Conservation (phyloP, 1,284 basidiomycete species). For the Ceratobasidium sp. region DNA sequence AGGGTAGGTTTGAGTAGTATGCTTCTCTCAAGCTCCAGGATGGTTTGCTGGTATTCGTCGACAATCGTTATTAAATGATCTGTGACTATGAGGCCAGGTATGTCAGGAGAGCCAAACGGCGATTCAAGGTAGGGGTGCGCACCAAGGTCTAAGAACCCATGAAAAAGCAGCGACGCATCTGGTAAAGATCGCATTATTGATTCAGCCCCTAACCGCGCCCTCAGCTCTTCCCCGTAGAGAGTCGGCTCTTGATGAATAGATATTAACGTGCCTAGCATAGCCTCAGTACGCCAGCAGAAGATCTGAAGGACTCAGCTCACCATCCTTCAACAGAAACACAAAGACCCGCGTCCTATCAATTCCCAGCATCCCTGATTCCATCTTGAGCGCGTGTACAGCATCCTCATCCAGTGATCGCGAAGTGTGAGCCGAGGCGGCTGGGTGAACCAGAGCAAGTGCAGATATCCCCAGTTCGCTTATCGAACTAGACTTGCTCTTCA, state of each 20-base stretch:
- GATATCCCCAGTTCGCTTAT: constrained; percentile 24
- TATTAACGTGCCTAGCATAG: constrained; percentile 8
- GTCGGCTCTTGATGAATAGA: constrained; percentile 20
- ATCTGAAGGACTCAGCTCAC: constrained; percentile 1
- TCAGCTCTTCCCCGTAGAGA: constrained; percentile 13
- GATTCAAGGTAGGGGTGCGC: not conserved
- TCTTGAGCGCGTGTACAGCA: constrained; percentile 18
- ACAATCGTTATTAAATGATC: constrained; percentile 26
- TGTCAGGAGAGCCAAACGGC: not conserved
- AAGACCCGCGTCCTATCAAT: constrained; percentile 20
- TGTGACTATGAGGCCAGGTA: not conserved
- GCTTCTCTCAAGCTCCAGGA: constrained; percentile 17
- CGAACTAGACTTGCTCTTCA: constrained; percentile 9
- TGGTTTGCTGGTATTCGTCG: constrained; percentile 26
- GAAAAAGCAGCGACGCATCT: constrained; percentile 29
- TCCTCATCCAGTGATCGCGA: not conserved
- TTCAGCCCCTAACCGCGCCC: not conserved
- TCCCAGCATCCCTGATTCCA: constrained; percentile 21
- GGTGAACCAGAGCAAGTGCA: constrained; percentile 19
- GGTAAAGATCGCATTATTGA: constrained; percentile 6
- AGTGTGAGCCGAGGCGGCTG: not conserved
- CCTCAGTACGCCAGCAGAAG: not conserved
- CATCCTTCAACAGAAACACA: constrained; percentile 27
- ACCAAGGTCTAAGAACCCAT: constrained; percentile 32
- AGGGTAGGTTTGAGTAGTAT: constrained; percentile 24